Conservation (phyloP, 2,329 filamentous ascomycete genomes). For the Hypomyces perniciosus region DNA sequence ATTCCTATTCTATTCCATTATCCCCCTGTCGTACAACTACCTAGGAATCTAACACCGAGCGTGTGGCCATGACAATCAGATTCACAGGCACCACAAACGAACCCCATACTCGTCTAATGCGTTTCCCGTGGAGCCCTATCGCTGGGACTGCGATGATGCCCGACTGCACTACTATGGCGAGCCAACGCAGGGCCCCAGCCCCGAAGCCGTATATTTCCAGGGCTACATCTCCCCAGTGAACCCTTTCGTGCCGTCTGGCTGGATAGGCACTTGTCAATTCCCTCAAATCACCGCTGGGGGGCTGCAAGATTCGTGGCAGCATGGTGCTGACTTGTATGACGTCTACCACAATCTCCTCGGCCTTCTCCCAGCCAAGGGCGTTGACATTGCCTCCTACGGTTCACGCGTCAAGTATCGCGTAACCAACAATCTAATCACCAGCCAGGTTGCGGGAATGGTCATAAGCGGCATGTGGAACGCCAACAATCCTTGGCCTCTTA, state of each 20-base stretch:
- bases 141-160: slow-evolving; percentile 67
- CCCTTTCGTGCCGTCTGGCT: slow-evolving; percentile 60
- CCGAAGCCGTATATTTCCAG: slow-evolving; percentile 59
- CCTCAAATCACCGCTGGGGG: slow-evolving; percentile 71
- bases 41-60: too few species aligned
- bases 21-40: too few species aligned
- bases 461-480: slow-evolving; percentile 62
- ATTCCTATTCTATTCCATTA: background rate
- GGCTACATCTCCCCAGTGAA: slow-evolving; percentile 57
- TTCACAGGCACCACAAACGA: slow-evolving; percentile 79
- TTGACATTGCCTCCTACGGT: slow-evolving; percentile 29
- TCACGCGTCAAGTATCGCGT: slow-evolving; percentile 58
- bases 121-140: slow-evolving; percentile 66
- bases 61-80: slow-evolving; percentile 32
- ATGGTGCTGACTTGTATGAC: slow-evolving; percentile 69
- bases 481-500: slow-evolving; percentile 37
- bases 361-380: slow-evolving; percentile 54
- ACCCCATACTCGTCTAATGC: slow-evolving; percentile 74
- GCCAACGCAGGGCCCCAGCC: slow-evolving; percentile 42
- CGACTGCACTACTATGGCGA: slow-evolving; percentile 64
- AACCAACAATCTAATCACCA: slow-evolving; percentile 77
- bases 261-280: slow-evolving; percentile 70
- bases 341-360: slow-evolving; percentile 66
- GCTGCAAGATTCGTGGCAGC: slow-evolving; percentile 67
- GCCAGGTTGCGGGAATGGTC: slow-evolving; percentile 71